Evolutionary conservation across 2,329 filamentous ascomycete genomes (phyloP), one percentile per base, ranked within the genome.

Genomic region (Knufia petricola): DNA sequence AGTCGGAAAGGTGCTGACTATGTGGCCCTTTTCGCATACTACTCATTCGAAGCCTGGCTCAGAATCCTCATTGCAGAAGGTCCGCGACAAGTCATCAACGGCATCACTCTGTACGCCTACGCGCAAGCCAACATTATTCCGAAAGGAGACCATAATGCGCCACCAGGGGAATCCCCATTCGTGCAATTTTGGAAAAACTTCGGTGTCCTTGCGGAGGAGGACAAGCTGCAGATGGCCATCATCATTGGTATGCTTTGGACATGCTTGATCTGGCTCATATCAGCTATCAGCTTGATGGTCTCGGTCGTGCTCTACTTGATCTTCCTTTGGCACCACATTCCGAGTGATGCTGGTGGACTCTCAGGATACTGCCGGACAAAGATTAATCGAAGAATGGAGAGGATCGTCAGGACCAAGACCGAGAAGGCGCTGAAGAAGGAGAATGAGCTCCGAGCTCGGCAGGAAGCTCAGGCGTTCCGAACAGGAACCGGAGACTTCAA

Each of bases 211-310:
- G 85, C 85, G 24, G 72, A 82, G 13, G 71, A 82, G 28, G 83
- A 94, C 64, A 81, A 79, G 53, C 79, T 82, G 55, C 87, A 95
- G 65, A 86, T 85, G 1, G 69, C 92, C 52, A 85, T 95, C 57
- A 74, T 96, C 45, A 85, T 82, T 32, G 83, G 87, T 66, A 96
- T 96, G 92, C 70, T 88, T 54, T 96, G 95, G 68, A 95, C 90
- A 2, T 66, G 95, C 19, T 64, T 95, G 48, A 79, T 96, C 58
- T 96, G 90, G 90, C 74, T 88, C 12, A 81, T 96, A 58, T 84
- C 85, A 0, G 77, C 85, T 4, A 63, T 96, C 47, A 75, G 71
- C 49, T 73, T 96, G 44, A 69, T 90, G n/a, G 62, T 85, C 8
- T 87, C 86, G 0, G 70, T 81, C 19, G 59, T 94, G 1, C 81